These are phyloP conservation scores for Avena sativa DNA, from an alignment of 176 grass and related monocot genomes.

Conservation along the genomic window DNA sequence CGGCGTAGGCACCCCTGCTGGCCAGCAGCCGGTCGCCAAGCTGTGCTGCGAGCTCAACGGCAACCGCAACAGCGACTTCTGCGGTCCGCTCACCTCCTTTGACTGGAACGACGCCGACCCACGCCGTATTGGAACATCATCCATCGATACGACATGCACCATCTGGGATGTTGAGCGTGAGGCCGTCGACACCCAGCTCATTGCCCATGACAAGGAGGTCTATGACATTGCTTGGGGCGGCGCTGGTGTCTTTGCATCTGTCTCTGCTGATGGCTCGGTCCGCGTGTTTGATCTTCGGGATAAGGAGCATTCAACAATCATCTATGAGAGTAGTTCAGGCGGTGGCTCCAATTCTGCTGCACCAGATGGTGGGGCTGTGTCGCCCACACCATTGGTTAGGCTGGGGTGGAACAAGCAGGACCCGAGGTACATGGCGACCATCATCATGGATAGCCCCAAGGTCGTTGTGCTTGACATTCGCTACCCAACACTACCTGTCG, in stretches of 20 bases:
- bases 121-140: conserved; percentile 85
- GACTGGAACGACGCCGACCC: conserved; percentile 99
- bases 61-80: conserved; percentile 97
- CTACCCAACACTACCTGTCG: conserved; percentile 89
- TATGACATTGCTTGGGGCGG: conserved; percentile 99
- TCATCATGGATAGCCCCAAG: conserved; percentile 99
- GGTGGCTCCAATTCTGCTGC: conserved; percentile 53
- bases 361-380: conserved; percentile 45
- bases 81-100: conserved; percentile 91
- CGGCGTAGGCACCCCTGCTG: conserved; percentile 23
- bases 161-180: conserved; percentile 98
- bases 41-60: conserved; percentile 78
- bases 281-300: conserved; percentile 97
- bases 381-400: conserved; percentile 74
- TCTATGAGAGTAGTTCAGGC: conserved; percentile 78
- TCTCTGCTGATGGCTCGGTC: conserved; percentile 90
- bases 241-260: conserved; percentile 88
- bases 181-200: conserved; percentile 95
- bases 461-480: conserved; percentile 96
- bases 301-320: conserved; percentile 98
- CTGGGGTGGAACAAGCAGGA: conserved; percentile 99
- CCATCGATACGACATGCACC: conserved; percentile 95
- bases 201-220: conserved; percentile 99
- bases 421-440: conserved; percentile 98
- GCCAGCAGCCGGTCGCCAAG: conserved; percentile 53